Percentiles rank a stretch among this genome's conserved stretches.
phyloP scores from a whole-genome alignment of 805 yeast genomes.

The Lachancea meyersii region DNA sequence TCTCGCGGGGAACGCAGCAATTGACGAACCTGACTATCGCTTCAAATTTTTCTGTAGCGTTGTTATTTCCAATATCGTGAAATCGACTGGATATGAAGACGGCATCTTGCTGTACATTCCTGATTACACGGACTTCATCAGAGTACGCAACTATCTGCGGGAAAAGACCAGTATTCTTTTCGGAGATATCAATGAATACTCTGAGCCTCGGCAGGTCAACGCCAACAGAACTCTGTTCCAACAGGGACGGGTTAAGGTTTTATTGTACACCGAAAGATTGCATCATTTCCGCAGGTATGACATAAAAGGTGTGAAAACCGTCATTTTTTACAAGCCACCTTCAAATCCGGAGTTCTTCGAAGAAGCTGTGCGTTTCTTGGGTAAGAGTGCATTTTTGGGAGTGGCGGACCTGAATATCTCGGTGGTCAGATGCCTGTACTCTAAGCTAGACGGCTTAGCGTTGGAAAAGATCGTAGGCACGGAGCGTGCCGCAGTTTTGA shows the following conservation, averaged over 20 bases:
- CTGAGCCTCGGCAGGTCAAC: conserved; percentile 62
- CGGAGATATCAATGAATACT: conserved; percentile 77
- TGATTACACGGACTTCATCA: conserved; percentile 75
- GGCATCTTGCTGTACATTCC: conserved; percentile 82
- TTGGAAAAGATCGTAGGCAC: conserved; percentile 83
- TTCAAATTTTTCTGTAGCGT: conserved; percentile 74
- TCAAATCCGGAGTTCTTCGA: conserved; percentile 76
- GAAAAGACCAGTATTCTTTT: conserved; percentile 57
- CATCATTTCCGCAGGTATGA: conserved; percentile 88
- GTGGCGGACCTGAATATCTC: conserved; percentile 51
- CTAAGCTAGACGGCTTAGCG: conserved; percentile 72
- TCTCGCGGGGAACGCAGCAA: conserved; percentile 39
- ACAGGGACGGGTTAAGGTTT: conserved; percentile 52
- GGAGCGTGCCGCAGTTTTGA: conserved; percentile 58
- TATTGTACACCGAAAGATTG: conserved; percentile 89
- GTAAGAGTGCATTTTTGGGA: conserved; percentile 45
- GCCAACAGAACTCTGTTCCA: conserved; percentile 66
- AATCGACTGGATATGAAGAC: conserved; percentile 53
- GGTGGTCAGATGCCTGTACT: conserved; percentile 56
- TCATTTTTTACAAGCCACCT: conserved; percentile 80
- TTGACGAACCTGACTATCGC: conserved; percentile 73
- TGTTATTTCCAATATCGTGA: conserved; percentile 61
- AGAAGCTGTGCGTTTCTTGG: conserved; percentile 67
- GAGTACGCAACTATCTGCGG: conserved; percentile 59
- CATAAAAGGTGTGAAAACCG: conserved; percentile 74